Conservation (phyloP, 2,329 filamentous ascomycete species). For the Diaporthe sp. region DNA sequence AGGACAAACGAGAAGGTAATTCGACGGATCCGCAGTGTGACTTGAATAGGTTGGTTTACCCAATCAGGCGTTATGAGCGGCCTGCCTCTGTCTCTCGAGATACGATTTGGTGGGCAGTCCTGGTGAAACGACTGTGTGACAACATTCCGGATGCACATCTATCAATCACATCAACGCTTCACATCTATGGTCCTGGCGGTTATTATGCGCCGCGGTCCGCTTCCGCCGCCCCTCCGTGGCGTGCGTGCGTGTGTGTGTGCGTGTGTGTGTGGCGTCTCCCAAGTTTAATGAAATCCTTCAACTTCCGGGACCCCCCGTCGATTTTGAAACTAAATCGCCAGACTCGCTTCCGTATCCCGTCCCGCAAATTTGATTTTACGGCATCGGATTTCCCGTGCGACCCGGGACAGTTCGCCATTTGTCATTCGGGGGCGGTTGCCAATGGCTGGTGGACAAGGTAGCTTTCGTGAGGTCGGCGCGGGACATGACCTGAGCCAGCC, state of each 20-base stretch:
- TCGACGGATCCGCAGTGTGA: neutral
- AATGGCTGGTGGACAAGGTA: neutral
- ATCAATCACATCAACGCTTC: constrained; percentile 20
- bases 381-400: neutral
- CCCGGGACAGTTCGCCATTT: neutral
- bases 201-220: neutral
- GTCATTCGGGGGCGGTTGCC: neutral
- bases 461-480: neutral
- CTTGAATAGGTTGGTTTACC: neutral
- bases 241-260: too few species aligned
- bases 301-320: neutral
- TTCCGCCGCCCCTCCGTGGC: neutral
- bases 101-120: neutral
- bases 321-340: constrained; percentile 1
- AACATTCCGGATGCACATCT: neutral
- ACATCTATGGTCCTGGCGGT: constrained; percentile 7
- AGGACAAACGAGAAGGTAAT: constrained; percentile 4
- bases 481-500: too few species aligned
- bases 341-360: constrained; percentile 5
- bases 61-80: neutral
- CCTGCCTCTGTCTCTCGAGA: neutral
- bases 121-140: constrained; percentile 5
- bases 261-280: constrained; percentile 9
- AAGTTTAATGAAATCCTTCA: neutral
- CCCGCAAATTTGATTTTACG: neutral